Conservation (phyloP, 352 stramenopile species). For the Globisporangium irregulare region DNA sequence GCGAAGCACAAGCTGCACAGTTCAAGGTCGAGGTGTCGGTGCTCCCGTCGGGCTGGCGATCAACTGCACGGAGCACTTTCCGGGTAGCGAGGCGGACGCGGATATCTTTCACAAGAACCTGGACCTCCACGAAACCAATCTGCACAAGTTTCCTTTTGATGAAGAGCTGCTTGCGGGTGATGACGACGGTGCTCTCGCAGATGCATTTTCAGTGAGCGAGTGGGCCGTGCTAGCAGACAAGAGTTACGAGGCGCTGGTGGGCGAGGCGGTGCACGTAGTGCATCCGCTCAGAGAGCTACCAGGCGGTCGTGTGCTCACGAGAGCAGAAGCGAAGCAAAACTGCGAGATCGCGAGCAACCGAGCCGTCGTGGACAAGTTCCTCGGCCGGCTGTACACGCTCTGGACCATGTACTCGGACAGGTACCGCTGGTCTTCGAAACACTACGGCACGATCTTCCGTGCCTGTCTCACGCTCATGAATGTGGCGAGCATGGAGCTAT, state of each 20-base stretch:
- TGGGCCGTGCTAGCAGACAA: neutral
- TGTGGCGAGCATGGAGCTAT: neutral
- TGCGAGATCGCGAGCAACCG: neutral
- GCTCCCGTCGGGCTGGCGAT: neutral
- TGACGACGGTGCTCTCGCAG: neutral
- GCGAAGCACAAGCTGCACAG: neutral
- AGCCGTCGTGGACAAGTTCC: neutral
- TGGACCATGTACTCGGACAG: neutral
- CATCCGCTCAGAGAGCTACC: neutral
- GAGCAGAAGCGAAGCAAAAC: neutral
- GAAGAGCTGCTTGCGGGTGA: neutral
- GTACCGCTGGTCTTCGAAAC: neutral
- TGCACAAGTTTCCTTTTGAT: neutral
- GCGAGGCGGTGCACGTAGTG: neutral
- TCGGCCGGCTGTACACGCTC: neutral
- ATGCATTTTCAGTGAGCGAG: neutral
- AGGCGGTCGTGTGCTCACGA: neutral
- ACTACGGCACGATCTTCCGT: neutral
- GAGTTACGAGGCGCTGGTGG: neutral
- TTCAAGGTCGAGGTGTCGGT: slow-evolving; percentile 5
- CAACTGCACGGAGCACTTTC: neutral
- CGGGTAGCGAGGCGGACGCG: neutral
- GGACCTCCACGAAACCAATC: neutral
- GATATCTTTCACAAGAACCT: neutral
- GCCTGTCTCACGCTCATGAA: neutral